These are phyloP conservation scores for Penicillium manginii DNA, from an alignment of 495 filamentous ascomycete genomes.

Conservation along the genomic window DNA sequence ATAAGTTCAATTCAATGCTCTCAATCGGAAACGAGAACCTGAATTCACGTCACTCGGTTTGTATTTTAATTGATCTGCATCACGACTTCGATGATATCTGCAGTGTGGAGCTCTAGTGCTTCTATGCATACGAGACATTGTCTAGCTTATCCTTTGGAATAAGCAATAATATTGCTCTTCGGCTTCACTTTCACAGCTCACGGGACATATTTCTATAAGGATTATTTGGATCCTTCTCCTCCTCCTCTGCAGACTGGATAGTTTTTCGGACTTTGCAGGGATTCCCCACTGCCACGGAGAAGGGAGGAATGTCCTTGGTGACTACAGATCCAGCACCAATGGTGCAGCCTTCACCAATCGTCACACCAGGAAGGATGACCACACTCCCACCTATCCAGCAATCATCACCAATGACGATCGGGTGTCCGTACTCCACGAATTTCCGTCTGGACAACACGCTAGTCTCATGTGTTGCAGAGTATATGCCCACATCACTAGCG, in stretches of 20 bases:
- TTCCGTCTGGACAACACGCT: constrained; percentile 64
- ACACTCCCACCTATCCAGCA: constrained; percentile 82
- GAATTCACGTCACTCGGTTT: too few relatives aligned
- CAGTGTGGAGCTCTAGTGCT: too few relatives aligned
- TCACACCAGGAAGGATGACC: constrained; percentile 72
- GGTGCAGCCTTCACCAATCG: constrained; percentile 46
- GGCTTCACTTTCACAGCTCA: not conserved
- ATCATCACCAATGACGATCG: constrained; percentile 74
- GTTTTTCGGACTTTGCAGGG: constrained; percentile 29
- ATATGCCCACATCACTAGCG: constrained; percentile 71
- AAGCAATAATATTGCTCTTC: too few relatives aligned
- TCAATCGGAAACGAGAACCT: too few relatives aligned
- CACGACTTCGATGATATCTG: too few relatives aligned
- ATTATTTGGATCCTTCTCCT: constrained; percentile 23
- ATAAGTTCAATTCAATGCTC: too few relatives aligned
- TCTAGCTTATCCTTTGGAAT: too few relatives aligned
- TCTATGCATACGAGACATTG: too few relatives aligned
- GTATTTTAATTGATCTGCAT: too few relatives aligned
- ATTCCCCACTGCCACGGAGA: constrained; percentile 41
- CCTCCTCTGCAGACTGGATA: constrained; percentile 24
- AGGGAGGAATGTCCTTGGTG: constrained; percentile 44
- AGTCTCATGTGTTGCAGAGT: constrained; percentile 68
- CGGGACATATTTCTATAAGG: constrained; percentile 17
- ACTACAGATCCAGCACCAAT: constrained; percentile 50
- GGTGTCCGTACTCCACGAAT: constrained; percentile 70